phyloP scores from a whole-genome alignment of 2,329 filamentous ascomycete species.

The Hysterium pulicare region DNA sequence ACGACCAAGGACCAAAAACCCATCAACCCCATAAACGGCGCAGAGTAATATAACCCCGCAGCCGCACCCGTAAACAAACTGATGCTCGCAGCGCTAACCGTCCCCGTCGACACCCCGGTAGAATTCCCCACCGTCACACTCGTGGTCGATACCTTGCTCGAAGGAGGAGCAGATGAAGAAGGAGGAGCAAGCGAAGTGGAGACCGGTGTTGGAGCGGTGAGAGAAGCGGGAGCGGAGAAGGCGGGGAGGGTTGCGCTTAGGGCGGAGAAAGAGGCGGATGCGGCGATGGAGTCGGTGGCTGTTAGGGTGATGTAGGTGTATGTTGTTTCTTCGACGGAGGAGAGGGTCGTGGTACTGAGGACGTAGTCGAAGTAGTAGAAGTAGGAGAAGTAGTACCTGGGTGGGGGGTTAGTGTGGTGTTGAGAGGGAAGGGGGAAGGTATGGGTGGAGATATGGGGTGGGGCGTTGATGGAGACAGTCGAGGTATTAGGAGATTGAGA shows the following conservation, averaged over 20 bases:
- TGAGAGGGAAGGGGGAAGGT: neutral
- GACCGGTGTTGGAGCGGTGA: neutral
- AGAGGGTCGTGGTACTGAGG: neutral
- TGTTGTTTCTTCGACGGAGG: neutral
- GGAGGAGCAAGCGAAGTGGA: neutral
- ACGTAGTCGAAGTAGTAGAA: neutral
- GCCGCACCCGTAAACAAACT: no score
- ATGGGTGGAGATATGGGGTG: no score
- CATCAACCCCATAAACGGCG: neutral
- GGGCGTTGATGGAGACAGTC: no score
- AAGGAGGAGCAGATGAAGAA: neutral
- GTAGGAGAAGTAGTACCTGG: neutral
- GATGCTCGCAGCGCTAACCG: neutral
- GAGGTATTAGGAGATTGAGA: neutral
- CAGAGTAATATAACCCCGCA: neutral
- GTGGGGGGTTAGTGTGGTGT: neutral
- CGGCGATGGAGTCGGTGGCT: neutral
- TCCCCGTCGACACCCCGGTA: neutral
- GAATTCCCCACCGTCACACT: neutral
- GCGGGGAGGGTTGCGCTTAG: neutral
- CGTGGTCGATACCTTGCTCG: neutral
- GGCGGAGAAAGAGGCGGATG: neutral
- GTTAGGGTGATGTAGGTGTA: neutral
- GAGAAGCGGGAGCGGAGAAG: neutral
- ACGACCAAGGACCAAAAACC: neutral